Conservation (phyloP, 78 protist species). For the Isochrysis galbana region DNA sequence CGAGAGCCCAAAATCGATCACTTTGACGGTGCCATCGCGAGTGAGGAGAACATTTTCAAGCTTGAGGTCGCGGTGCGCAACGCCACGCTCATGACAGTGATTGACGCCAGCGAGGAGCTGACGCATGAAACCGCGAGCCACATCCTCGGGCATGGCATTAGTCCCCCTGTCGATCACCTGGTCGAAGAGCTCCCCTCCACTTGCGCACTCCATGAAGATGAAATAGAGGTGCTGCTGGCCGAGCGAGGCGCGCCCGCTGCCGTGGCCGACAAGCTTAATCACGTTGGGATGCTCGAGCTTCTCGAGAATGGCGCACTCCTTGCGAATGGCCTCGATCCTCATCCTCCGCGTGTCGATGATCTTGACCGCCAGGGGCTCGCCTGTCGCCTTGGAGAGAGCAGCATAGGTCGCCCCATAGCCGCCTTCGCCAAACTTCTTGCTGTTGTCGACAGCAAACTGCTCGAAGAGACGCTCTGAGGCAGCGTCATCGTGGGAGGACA, state of each 20-base stretch:
- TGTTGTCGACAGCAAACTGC: neutral
- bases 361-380: neutral
- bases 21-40: neutral
- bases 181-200: constrained; percentile 69
- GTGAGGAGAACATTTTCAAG: neutral
- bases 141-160: constrained; percentile 34
- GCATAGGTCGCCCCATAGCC: neutral
- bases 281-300: neutral
- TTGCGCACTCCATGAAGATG: constrained; percentile 59
- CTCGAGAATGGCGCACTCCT: neutral
- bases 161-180: constrained; percentile 29
- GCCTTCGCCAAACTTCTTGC: neutral
- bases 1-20: constrained; percentile 27
- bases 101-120: constrained; percentile 48
- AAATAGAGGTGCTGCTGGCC: constrained; percentile 36
- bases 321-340: neutral
- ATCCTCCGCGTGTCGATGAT: neutral
- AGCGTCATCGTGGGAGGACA: neutral
- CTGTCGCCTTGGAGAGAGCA: neutral
- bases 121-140: constrained; percentile 36
- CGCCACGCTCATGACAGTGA: constrained; percentile 47
- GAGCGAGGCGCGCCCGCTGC: neutral
- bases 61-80: constrained; percentile 63
- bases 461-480: neutral
- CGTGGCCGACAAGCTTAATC: neutral